phyloP scores from a whole-genome alignment of 306 rosid species.

The Arachis stenosperma region DNA sequence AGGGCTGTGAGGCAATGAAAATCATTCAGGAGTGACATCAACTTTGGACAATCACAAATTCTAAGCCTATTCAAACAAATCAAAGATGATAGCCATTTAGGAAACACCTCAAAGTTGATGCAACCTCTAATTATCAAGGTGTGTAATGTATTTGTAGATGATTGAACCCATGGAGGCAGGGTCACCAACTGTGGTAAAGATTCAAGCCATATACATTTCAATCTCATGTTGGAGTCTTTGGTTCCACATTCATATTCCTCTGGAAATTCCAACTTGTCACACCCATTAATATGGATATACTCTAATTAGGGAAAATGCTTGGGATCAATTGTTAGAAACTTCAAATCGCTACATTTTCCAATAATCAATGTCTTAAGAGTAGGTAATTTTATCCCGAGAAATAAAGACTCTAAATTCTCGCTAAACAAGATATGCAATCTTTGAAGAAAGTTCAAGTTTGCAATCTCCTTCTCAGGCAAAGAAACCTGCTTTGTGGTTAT shows the following conservation, averaged over 20 bases:
- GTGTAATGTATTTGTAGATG: not conserved
- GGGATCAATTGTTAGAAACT: not conserved
- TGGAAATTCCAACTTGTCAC: too few species aligned
- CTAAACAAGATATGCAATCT: not conserved
- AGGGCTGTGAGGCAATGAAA: constrained; percentile 6
- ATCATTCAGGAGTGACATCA: not conserved
- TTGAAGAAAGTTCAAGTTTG: constrained; percentile 8
- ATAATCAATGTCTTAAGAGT: not conserved
- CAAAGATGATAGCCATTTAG: not conserved
- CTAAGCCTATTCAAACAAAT: not conserved
- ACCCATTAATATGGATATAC: not conserved
- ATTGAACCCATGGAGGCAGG: not conserved
- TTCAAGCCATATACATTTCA: not conserved
- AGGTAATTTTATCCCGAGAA: not conserved
- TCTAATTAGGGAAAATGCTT: constrained; percentile 15
- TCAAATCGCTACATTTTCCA: not conserved
- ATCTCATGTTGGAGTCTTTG: not conserved
- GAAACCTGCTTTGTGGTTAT: constrained; percentile 27
- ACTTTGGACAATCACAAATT: not conserved
- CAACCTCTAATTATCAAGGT: not conserved
- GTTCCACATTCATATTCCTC: too few species aligned
- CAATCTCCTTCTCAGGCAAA: not conserved
- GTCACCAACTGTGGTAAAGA: not conserved
- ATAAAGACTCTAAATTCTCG: constrained; percentile 6
- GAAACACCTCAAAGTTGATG: not conserved